phyloP scores from a whole-genome alignment of 169 alveolate genomes.

The Cystoisospora suis region DNA sequence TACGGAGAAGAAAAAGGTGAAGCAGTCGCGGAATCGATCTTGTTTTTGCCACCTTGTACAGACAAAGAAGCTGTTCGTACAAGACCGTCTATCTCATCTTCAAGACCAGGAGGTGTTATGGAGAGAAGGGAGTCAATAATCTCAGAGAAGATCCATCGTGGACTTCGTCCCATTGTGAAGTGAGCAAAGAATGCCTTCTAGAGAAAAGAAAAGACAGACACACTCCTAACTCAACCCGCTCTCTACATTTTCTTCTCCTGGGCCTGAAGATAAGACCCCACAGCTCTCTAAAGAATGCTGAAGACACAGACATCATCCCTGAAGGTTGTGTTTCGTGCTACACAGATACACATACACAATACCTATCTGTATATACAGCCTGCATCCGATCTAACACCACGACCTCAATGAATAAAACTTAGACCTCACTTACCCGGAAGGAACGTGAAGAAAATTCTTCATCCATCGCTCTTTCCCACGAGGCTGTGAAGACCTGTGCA shows the following conservation, averaged over 20 bases:
- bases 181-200: not conserved
- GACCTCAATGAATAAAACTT: too few relatives aligned
- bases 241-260: too few relatives aligned
- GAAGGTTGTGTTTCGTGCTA: too few relatives aligned
- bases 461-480: not conserved
- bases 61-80: too few relatives aligned
- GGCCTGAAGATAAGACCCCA: too few relatives aligned
- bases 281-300: too few relatives aligned
- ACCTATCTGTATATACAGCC: too few relatives aligned
- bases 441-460: not conserved
- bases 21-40: not conserved
- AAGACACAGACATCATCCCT: too few relatives aligned
- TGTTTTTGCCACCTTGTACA: too few relatives aligned
- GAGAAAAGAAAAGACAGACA: not conserved
- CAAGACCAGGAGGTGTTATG: not conserved
- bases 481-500: not conserved
- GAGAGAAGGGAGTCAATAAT: not conserved
- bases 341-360: too few relatives aligned
- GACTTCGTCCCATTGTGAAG: conserved; percentile 4
- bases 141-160: conserved; percentile 12
- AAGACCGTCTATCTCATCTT: too few relatives aligned
- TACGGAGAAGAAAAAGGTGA: not conserved
- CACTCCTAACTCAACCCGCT: not conserved
- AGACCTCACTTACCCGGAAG: not conserved
- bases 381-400: too few relatives aligned